phyloP scores from a whole-genome alignment of 805 yeast species.

The Torulaspora gathmanii region DNA sequence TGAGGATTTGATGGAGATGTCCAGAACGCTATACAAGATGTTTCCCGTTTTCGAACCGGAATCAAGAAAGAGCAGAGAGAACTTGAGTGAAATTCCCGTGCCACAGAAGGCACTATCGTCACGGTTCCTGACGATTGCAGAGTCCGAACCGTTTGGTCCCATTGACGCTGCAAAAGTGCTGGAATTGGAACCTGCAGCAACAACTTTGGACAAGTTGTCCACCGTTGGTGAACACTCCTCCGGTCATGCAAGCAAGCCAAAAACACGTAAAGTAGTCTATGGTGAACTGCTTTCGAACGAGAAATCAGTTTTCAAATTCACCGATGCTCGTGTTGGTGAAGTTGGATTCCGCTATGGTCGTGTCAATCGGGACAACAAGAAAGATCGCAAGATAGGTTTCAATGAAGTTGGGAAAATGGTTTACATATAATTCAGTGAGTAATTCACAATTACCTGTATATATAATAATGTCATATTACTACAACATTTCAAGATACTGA shows the following conservation, averaged over 20 bases:
- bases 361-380: conserved; percentile 80
- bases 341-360: conserved; percentile 94
- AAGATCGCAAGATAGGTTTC: conserved; percentile 69
- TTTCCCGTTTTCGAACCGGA: conserved; percentile 65
- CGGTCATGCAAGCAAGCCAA: conserved; percentile 28
- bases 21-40: conserved; percentile 64
- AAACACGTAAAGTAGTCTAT: conserved; percentile 40
- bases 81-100: conserved; percentile 89
- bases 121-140: conserved; percentile 83
- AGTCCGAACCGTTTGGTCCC: conserved; percentile 93
- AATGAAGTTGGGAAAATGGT: conserved; percentile 60
- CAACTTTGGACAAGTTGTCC: conserved; percentile 65
- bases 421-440: conserved; percentile 21
- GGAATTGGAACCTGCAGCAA: conserved; percentile 82
- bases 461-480: neutral
- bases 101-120: conserved; percentile 79
- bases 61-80: conserved; percentile 45
- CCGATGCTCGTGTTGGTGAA: conserved; percentile 70
- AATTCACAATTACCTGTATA: conserved; percentile 5
- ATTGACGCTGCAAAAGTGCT: conserved; percentile 86
- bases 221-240: conserved; percentile 50
- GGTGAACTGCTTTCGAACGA: conserved; percentile 68
- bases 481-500: neutral
- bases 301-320: conserved; percentile 65
- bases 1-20: conserved; percentile 55